phyloP scores from a whole-genome alignment of 805 yeast genomes.

The Zygosaccharomyces gambellarensis region DNA sequence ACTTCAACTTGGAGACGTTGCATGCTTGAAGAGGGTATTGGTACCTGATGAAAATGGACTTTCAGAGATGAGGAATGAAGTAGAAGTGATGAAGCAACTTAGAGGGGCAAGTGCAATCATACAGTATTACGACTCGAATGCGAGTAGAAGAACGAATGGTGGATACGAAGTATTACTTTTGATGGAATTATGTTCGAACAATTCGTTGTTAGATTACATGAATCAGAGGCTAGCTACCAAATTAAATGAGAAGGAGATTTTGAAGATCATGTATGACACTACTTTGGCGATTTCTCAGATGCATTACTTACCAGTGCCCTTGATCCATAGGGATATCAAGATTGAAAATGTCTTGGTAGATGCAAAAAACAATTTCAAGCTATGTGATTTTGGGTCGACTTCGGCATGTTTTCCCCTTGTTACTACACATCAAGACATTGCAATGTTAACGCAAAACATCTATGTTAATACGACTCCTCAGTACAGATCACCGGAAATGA shows the following conservation, averaged over 20 bases:
- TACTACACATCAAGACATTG: conserved; percentile 72
- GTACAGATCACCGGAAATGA: conserved; percentile 94
- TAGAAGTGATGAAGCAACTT: conserved; percentile 68
- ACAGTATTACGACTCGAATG: conserved; percentile 69
- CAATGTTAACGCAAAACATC: conserved; percentile 74
- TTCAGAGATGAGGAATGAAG: conserved; percentile 63
- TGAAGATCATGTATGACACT: conserved; percentile 79
- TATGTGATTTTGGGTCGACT: conserved; percentile 93
- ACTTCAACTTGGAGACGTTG: conserved; percentile 43
- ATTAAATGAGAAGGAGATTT: conserved; percentile 67
- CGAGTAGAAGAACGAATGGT: conserved; percentile 44
- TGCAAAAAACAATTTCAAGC: conserved; percentile 60
- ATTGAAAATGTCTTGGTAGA: conserved; percentile 90
- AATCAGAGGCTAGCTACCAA: conserved; percentile 77
- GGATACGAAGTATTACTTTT: conserved; percentile 83
- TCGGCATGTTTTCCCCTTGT: conserved; percentile 47
- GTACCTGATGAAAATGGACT: conserved; percentile 69
- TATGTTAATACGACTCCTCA: conserved; percentile 93
- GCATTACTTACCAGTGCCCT: conserved; percentile 64
- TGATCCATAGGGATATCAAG: conserved; percentile 90
- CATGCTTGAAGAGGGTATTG: conserved; percentile 68
- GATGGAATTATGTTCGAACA: conserved; percentile 90
- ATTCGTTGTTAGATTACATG: conserved; percentile 87
- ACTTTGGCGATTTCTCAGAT: conserved; percentile 74
- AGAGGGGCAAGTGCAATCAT: conserved; percentile 56